Percentiles rank a stretch among this genome's conserved stretches.
Evolutionary conservation across 306 rosid genomes (phyloP).

Genomic region (Fragaria ananassa): DNA sequence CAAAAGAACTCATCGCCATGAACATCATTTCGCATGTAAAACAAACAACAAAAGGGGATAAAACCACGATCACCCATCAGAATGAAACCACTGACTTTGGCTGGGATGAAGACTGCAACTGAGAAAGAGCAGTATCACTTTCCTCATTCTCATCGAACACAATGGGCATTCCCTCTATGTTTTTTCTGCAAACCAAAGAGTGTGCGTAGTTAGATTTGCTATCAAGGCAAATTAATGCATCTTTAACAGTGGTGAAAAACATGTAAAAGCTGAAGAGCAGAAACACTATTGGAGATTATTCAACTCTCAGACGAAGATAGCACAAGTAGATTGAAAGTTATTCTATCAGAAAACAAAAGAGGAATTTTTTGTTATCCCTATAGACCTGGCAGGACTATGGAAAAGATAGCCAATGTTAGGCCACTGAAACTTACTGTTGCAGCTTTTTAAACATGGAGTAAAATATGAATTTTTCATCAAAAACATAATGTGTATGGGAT

Average conservation of each 20-base stretch:
- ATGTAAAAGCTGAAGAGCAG: background rate
- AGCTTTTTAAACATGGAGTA: background rate
- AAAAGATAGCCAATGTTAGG: background rate
- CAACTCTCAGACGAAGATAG: background rate
- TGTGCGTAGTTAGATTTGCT: background rate
- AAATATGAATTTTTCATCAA: background rate
- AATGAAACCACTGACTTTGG: constrained; percentile 52
- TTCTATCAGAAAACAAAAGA: background rate
- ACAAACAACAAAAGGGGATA: constrained; percentile 15
- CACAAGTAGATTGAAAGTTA: background rate
- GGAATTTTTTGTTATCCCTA: background rate
- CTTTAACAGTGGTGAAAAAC: background rate
- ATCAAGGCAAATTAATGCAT: background rate
- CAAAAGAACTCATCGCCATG: constrained; percentile 1
- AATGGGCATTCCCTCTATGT: constrained; percentile 46
- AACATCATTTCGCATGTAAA: constrained; percentile 18
- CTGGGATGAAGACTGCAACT: constrained; percentile 53
- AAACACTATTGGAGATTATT: background rate
- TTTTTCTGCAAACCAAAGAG: constrained; percentile 51
- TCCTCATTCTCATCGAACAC: constrained; percentile 69
- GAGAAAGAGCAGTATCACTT: constrained; percentile 54
- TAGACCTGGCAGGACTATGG: background rate
- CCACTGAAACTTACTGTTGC: background rate
- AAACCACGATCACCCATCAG: constrained; percentile 30
- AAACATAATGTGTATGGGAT: background rate